Evolutionary conservation across 1,139 yeast species (phyloP).

Genomic region (Sugiyamaella castrensis): DNA sequence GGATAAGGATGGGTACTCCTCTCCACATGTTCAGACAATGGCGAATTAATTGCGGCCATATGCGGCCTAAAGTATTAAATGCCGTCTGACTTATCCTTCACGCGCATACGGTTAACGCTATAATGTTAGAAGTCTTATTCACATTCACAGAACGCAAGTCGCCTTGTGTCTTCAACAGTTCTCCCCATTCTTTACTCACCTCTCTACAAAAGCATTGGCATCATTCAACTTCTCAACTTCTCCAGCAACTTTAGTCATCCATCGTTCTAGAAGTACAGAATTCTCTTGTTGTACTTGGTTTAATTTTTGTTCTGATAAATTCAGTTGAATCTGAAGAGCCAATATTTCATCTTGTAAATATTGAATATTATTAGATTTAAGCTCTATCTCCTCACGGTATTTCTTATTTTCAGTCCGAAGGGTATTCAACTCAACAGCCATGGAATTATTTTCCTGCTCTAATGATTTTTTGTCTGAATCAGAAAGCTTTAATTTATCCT

Average conservation of each 20-base stretch:
- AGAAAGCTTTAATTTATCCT: conserved; percentile 18
- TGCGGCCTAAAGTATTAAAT: no score
- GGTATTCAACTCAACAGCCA: neutral
- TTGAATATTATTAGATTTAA: conserved; percentile 49
- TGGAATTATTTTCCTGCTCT: neutral
- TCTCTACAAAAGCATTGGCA: conserved; percentile 46
- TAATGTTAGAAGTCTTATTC: no score
- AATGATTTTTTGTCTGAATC: conserved; percentile 10
- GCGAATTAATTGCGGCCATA: no score
- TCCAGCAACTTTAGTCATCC: conserved; percentile 55
- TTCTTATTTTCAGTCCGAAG: conserved; percentile 16
- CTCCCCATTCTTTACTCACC: conserved; percentile 17
- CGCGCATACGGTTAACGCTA: no score
- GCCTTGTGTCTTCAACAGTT: neutral
- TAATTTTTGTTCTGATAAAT: conserved; percentile 52
- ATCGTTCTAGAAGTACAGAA: conserved; percentile 51
- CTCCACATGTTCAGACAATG: no score
- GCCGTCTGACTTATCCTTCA: no score
- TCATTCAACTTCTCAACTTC: conserved; percentile 63
- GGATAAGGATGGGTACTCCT: no score
- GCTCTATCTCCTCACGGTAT: conserved; percentile 26
- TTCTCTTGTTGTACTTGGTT: conserved; percentile 48
- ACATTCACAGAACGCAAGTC: no score
- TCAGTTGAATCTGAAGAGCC: conserved; percentile 66
- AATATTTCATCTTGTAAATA: conserved; percentile 68